These are phyloP conservation scores for Metarhizium robertsii DNA, from an alignment of 2,329 filamentous ascomycete genomes.

Conservation along the genomic window DNA sequence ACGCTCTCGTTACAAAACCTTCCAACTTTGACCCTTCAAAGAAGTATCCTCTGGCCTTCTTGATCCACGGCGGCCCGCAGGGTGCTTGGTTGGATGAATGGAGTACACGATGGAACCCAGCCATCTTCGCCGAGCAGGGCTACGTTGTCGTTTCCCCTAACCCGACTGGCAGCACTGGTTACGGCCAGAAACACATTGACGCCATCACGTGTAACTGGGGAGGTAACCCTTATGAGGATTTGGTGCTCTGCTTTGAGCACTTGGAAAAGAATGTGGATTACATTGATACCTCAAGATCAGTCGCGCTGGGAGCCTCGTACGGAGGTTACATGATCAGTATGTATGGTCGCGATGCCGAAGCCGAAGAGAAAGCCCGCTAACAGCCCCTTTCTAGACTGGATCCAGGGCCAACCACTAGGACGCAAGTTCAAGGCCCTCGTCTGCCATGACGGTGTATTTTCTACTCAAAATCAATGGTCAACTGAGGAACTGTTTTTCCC, in stretches of 20 bases:
- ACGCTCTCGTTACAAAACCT: slow-evolving; percentile 58
- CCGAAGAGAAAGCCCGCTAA: slow-evolving; percentile 12
- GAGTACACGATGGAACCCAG: slow-evolving; percentile 80
- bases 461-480: slow-evolving; percentile 54
- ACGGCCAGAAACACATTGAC: slow-evolving; percentile 68
- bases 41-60: slow-evolving; percentile 69
- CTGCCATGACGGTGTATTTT: slow-evolving; percentile 81
- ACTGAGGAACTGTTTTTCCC: slow-evolving; percentile 65
- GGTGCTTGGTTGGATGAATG: slow-evolving; percentile 66
- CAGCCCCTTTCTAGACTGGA: slow-evolving; percentile 55
- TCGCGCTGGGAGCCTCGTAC: slow-evolving; percentile 67
- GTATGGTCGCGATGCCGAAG: slow-evolving; percentile 12
- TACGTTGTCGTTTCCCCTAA: slow-evolving; percentile 78
- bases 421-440: slow-evolving; percentile 82
- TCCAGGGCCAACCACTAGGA: slow-evolving; percentile 76
- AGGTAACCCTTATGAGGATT: slow-evolving; percentile 71
- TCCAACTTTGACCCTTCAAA: slow-evolving; percentile 58
- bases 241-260: slow-evolving; percentile 70
- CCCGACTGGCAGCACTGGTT: slow-evolving; percentile 74
- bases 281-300: slow-evolving; percentile 59
- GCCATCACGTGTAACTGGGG: slow-evolving; percentile 78
- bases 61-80: slow-evolving; percentile 80
- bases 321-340: slow-evolving; percentile 67
- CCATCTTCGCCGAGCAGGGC: slow-evolving; percentile 78
- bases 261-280: slow-evolving; percentile 56